phyloP scores from a whole-genome alignment of 768 basidiomycete species.

The Mycena epipterygia region DNA sequence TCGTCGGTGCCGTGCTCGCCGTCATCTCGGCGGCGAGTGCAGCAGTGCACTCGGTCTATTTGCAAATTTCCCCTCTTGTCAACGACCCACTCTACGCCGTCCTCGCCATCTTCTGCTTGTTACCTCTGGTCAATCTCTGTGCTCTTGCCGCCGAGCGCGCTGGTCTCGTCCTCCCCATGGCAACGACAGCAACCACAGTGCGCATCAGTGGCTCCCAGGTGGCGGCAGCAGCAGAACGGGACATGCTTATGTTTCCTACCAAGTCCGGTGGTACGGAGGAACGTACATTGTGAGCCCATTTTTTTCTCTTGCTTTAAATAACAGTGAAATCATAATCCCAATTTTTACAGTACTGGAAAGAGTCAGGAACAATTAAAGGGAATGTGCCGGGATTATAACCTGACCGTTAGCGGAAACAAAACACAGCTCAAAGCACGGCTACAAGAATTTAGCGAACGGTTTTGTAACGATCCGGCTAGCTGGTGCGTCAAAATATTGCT shows the following conservation, averaged over 20 bases:
- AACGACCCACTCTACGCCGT: background rate
- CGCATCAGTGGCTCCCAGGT: background rate
- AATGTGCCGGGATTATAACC: background rate
- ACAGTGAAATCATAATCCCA: background rate
- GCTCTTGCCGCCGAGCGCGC: background rate
- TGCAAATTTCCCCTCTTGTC: background rate
- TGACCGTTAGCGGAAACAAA: constrained; percentile 14
- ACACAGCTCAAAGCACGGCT: background rate
- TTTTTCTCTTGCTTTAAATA: background rate
- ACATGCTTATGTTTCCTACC: constrained; percentile 2
- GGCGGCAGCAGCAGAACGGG: background rate
- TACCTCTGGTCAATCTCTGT: background rate
- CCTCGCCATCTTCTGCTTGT: background rate
- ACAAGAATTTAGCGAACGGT: constrained; percentile 5
- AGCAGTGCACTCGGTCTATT: constrained; percentile 2
- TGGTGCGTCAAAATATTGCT: constrained; percentile 2
- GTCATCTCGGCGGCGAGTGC: constrained; percentile 1
- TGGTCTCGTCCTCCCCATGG: background rate
- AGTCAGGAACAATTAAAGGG: background rate
- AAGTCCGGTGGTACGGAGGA: background rate
- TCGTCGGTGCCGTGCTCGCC: constrained; percentile 23
- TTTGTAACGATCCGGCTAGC: constrained; percentile 10
- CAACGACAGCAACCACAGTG: too few species aligned
- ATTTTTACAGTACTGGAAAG: background rate
- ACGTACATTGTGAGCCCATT: background rate